Evolutionary conservation across 345 rosid species (phyloP), one percentile per base, ranked within the genome.

Genomic region (Viola odorata): DNA sequence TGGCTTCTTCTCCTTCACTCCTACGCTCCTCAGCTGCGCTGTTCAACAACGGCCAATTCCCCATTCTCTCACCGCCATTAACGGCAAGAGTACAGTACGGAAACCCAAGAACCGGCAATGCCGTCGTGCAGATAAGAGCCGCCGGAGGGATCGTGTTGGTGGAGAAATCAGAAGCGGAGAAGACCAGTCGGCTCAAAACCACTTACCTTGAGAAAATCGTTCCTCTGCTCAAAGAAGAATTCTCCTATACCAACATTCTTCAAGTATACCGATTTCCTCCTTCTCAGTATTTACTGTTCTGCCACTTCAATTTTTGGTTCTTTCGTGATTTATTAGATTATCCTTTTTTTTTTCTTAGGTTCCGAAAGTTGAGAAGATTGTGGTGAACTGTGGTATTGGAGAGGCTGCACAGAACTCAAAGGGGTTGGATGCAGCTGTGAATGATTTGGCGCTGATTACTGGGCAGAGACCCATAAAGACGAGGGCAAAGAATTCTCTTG

Each of bases 321-420:
- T 62, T 62, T 41, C 10, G 58, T 45, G 14, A 23, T 23, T 23
- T 23, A 23, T 23, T 23, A 23, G 11, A 41, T 37, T 58, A 58
- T 49, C 7, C 49, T 54, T 56, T 58, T 58, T 48, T 32, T 15
- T 51, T 48, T 41, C 14, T 36, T 63, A 87, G 97, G 95, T 87
- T 68, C 98, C 98, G 0, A 89, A 89, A 78, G 47, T 87, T 23
- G 82, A 84, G 55, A 89, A 89, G 82, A 74, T 89, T 65, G 96
- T 87, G 58, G 90, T 92, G 76, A 92, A 89, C 67, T 92, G 97
- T 72, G 99, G 99, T 60, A 89, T 92, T 61, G 96, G 98, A 75
- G 97, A 92, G 14, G 96, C 96, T 45, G 90, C 88, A 0, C 96
- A 87, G 69, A 92, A 89, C 57, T 81, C 91, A 15, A 92, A 92